Percentiles rank a stretch among this genome's conserved stretches.
Conservation (phyloP, 176 grass and related monocot genomes). For the Aechmea fasciata region DNA sequence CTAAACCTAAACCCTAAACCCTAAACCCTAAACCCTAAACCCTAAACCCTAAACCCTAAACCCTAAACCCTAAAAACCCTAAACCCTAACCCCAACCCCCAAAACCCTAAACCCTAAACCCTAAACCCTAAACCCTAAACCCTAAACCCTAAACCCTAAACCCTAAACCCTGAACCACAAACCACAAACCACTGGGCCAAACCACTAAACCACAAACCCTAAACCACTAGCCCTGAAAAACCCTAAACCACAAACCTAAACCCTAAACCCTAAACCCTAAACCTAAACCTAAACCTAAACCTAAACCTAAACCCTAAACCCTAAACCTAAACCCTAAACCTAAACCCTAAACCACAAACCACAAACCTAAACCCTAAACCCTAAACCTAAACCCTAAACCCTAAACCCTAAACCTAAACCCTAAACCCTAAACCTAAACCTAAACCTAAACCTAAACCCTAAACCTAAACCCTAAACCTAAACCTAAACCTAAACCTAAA, state of each 20-base stretch:
- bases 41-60: slow-evolving; percentile 19
- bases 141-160: slow-evolving; percentile 5
- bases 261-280: slow-evolving; percentile 13
- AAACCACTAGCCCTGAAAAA: not conserved
- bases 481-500: no score
- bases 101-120: slow-evolving; percentile 21
- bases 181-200: no score
- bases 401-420: slow-evolving; percentile 21
- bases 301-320: slow-evolving; percentile 18
- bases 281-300: no score
- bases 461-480: slow-evolving; percentile 14
- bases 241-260: no score
- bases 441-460: slow-evolving; percentile 20
- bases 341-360: no score
- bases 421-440: slow-evolving; percentile 16
- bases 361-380: no score
- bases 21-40: slow-evolving; percentile 22
- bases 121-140: slow-evolving; percentile 8
- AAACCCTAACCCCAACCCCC: no score
- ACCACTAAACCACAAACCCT: no score
- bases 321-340: slow-evolving; percentile 14
- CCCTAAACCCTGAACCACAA: no score
- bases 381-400: slow-evolving; percentile 15
- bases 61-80: slow-evolving; percentile 22
- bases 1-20: slow-evolving; percentile 15